Evolutionary conservation across 768 basidiomycete species (phyloP).

Genomic region (Leccinum variicolor): DNA sequence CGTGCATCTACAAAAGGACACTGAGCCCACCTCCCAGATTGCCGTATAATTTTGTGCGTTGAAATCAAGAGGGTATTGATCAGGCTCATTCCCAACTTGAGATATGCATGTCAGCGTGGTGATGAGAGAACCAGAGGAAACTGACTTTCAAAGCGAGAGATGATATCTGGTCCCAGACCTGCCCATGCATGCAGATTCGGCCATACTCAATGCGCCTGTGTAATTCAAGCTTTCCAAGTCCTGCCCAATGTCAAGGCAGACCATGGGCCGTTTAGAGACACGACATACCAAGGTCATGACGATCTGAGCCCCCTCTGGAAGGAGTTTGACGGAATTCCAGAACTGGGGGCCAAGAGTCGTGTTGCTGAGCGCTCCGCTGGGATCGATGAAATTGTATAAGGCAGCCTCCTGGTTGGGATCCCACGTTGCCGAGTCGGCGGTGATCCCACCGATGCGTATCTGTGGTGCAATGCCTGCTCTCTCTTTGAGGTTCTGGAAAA

Average conservation of each 20-base stretch:
- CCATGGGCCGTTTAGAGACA: not conserved
- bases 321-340: slow-evolving; percentile 41
- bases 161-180: slow-evolving; percentile 35
- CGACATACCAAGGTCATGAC: slow-evolving; percentile 41
- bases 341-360: slow-evolving; percentile 51
- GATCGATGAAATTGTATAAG: slow-evolving; percentile 40
- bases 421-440: slow-evolving; percentile 53
- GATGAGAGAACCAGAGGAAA: not conserved
- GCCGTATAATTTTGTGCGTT: slow-evolving; percentile 40
- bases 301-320: slow-evolving; percentile 47
- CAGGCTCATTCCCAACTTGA: slow-evolving; percentile 52
- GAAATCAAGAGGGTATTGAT: slow-evolving; percentile 38
- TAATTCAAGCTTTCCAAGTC: slow-evolving; percentile 44
- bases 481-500: slow-evolving; percentile 43
- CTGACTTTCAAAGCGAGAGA: slow-evolving; percentile 45
- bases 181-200: slow-evolving; percentile 39
- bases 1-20: not conserved
- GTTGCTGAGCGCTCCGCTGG: slow-evolving; percentile 42
- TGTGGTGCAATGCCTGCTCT: slow-evolving; percentile 45
- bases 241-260: slow-evolving; percentile 23
- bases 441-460: slow-evolving; percentile 52
- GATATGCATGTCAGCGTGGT: not conserved
- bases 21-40: slow-evolving; percentile 40
- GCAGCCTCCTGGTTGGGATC: slow-evolving; percentile 34
- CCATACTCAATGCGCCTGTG: slow-evolving; percentile 41